Base-by-base conservation (phyloP, 2,329 filamentous ascomycete species). In the Chaetomium sp. region DNA sequence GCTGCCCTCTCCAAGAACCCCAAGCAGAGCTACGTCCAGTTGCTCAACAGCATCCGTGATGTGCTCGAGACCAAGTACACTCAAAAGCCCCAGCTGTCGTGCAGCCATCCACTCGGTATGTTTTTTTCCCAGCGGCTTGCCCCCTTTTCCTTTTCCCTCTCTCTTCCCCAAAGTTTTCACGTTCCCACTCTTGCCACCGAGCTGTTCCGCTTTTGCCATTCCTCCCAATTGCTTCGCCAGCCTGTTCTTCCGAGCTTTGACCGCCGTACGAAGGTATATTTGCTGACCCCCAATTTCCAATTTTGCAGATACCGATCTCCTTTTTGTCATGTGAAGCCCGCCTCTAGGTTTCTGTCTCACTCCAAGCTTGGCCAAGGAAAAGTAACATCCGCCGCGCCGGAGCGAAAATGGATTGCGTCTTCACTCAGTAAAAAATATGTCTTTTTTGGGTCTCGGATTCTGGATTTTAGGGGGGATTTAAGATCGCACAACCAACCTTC, bases 31-130 rank as follows among this genome's bases (percentile, higher is more conserved):
- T 99, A 99, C 68, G 89, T 97, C 50, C 86, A 96, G 76, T 77
- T 99, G 56, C 80, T 99, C 63, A 97, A 96, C 78, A 96, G 86
- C 72, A 91, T 99, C 67, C 88, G 94, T 56, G 91, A 96, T 55
- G 86, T 96, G 67, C 78, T 99, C 57, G 77, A 88, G 62, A 82
- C 82, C 41, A 94, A 95, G 71, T 99, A 99, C 71, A 80, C 81
- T 7, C 94, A 99, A 74, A 96, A 96, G 76, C 94, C 94, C 52
- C 94, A 99, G 77, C 76, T 99, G 62, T 96, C 91, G 68, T 92
- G 89, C 75, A 96, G 91, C 71, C 94, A 99, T 73, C 94, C 94
- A 38, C 76, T 99, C 67, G 91, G 92, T 96, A 84, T 75, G 85
- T 74, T 41, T 40, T 56, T 14, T 10, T 53, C 32, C 8, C n/a